phyloP scores from a whole-genome alignment of 78 protist species.

The Dictyostelium intermedium region DNA sequence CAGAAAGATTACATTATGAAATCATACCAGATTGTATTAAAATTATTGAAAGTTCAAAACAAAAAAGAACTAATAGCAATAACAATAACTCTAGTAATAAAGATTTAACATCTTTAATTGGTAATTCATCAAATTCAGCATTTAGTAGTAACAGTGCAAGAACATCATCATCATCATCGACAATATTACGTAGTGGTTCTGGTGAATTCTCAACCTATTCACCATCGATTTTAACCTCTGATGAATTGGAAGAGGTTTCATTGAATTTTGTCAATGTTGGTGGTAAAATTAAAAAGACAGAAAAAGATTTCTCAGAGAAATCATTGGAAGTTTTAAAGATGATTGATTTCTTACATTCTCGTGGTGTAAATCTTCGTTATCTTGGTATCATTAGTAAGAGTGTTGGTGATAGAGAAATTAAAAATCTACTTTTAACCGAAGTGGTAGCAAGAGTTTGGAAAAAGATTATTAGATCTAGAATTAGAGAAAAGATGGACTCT shows the following conservation, averaged over 20 bases:
- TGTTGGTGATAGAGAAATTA: background rate
- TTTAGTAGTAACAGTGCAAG: background rate
- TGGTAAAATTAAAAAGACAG: background rate
- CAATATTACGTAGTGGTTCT: background rate
- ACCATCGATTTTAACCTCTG: background rate
- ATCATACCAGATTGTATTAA: slow-evolving; percentile 42
- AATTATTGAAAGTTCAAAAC: background rate
- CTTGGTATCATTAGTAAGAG: slow-evolving; percentile 33
- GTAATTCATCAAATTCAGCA: background rate
- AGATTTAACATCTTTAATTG: background rate
- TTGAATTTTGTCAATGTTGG: background rate
- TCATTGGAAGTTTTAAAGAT: background rate
- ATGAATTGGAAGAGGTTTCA: slow-evolving; percentile 2
- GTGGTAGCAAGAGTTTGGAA: slow-evolving; percentile 68
- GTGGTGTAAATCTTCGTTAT: slow-evolving; percentile 64
- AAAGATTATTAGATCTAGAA: slow-evolving; percentile 13
- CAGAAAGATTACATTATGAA: slow-evolving; percentile 16
- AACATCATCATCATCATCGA: background rate
- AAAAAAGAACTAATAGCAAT: background rate
- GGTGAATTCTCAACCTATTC: background rate
- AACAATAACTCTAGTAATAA: background rate
- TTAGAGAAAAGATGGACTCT: slow-evolving; percentile 26
- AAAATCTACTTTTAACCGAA: slow-evolving; percentile 19
- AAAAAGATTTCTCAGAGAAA: background rate
- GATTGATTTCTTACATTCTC: slow-evolving; percentile 16